Conservation (phyloP, 2,329 filamentous ascomycete species). For the Aulographum hederae region DNA sequence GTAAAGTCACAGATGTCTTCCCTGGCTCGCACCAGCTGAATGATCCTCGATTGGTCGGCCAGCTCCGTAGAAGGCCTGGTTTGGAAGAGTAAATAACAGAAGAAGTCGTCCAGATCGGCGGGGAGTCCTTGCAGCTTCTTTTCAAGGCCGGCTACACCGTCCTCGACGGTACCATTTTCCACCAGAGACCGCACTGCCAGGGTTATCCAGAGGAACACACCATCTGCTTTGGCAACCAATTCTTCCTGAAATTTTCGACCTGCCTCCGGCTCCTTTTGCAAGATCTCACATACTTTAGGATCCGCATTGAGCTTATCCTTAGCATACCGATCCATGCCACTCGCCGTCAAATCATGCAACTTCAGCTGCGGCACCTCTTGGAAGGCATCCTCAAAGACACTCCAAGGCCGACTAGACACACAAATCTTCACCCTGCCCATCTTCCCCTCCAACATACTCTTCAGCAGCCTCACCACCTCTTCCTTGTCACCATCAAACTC, state of each 20-base stretch:
- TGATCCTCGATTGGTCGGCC: too few relatives aligned
- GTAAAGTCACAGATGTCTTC: too few relatives aligned
- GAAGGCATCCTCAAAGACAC: slow-evolving; percentile 1
- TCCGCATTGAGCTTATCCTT: neutral
- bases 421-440: slow-evolving; percentile 3
- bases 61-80: slow-evolving; percentile 1
- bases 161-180: slow-evolving; percentile 6
- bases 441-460: neutral
- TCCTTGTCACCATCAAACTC: neutral
- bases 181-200: slow-evolving; percentile 10
- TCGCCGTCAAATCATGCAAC: slow-evolving; percentile 1
- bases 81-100: slow-evolving; percentile 7
- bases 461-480: neutral
- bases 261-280: neutral
- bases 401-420: slow-evolving; percentile 4
- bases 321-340: slow-evolving; percentile 1
- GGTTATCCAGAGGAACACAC: slow-evolving; percentile 11
- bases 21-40: too few relatives aligned
- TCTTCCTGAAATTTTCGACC: neutral
- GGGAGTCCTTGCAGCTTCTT: slow-evolving; percentile 7
- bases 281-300: neutral
- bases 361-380: neutral
- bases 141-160: slow-evolving; percentile 5
- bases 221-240: slow-evolving; percentile 4
- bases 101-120: slow-evolving; percentile 8